These are phyloP conservation scores for Phallus indusiatus DNA, from an alignment of 768 basidiomycete species.

Conservation along the genomic window DNA sequence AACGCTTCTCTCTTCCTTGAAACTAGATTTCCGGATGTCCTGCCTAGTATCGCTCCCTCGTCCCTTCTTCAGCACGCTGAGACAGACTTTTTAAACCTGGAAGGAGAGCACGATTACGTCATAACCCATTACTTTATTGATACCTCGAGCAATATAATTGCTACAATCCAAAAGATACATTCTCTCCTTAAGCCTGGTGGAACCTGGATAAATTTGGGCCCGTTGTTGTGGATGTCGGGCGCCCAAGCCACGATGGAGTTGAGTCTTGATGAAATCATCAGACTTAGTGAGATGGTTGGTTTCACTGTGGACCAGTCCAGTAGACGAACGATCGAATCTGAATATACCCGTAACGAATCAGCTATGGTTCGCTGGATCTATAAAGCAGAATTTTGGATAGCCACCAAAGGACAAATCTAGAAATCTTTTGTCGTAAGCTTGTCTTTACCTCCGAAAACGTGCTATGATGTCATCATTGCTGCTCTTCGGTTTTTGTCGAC, in stretches of 20 bases:
- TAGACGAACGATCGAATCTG: constrained; percentile 44
- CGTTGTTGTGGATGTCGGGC: constrained; percentile 53
- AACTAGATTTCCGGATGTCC: constrained; percentile 49
- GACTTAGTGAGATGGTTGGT: constrained; percentile 42
- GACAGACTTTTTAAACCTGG: constrained; percentile 42
- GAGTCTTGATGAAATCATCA: constrained; percentile 54
- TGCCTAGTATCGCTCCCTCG: constrained; percentile 37
- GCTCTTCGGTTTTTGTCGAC: too few relatives aligned
- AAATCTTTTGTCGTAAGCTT: not conserved
- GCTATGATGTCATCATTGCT: too few relatives aligned
- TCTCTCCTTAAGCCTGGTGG: constrained; percentile 50
- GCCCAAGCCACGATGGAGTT: constrained; percentile 46
- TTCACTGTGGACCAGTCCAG: constrained; percentile 28
- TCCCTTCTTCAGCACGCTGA: constrained; percentile 36
- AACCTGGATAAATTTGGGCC: constrained; percentile 64
- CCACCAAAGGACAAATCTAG: constrained; percentile 17
- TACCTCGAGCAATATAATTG: constrained; percentile 44
- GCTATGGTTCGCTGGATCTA: constrained; percentile 71
- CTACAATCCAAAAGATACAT: constrained; percentile 49
- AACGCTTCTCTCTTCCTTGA: constrained; percentile 40
- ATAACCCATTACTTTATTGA: constrained; percentile 62
- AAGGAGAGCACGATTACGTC: constrained; percentile 44
- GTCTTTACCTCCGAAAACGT: not conserved
- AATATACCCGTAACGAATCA: constrained; percentile 50
- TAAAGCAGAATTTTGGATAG: constrained; percentile 60